A percentile compares a stretch with the other conserved stretches of the same genome.
Evolutionary conservation across 225 moss, liverwort and hornwort species (phyloP).

Genomic region (Anthoceros angustus): DNA sequence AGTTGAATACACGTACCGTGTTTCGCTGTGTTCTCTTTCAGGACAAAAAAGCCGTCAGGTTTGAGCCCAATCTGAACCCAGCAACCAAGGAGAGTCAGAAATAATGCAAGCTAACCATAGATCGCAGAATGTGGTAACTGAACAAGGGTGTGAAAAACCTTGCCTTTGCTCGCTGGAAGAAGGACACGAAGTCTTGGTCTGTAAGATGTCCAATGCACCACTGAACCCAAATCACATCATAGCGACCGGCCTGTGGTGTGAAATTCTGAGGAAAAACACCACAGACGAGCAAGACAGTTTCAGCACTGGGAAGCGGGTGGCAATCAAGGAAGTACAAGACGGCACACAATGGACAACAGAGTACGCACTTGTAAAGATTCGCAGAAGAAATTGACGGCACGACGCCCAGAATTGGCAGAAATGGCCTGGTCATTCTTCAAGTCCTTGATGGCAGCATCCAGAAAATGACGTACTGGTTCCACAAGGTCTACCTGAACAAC

Average conservation of each 20-base stretch:
- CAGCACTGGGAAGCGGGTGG: not conserved
- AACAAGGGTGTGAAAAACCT: not conserved
- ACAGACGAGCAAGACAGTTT: not conserved
- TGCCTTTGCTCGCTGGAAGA: conserved; percentile 74
- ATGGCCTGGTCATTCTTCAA: conserved; percentile 13
- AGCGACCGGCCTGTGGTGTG: conserved; percentile 52
- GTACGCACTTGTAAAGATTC: conserved; percentile 53
- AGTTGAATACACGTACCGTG: conserved; percentile 29
- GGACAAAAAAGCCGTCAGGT: conserved; percentile 62
- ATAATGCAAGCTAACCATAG: not conserved
- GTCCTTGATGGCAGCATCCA: conserved; percentile 58
- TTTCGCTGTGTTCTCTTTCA: conserved; percentile 86
- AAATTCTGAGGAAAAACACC: conserved; percentile 42
- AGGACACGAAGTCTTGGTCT: conserved; percentile 64
- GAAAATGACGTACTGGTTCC: conserved; percentile 77
- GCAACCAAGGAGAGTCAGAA: not conserved
- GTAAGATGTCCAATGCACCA: conserved; percentile 99
- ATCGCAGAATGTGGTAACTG: not conserved
- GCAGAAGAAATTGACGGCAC: conserved; percentile 64
- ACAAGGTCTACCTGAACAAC: conserved; percentile 86
- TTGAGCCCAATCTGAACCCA: conserved; percentile 65
- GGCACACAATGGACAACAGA: not conserved
- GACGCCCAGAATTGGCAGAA: conserved; percentile 21
- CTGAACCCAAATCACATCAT: conserved; percentile 94
- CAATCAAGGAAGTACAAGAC: conserved; percentile 7